Evolutionary conservation across 805 yeast species (phyloP).

Genomic region (Metschnikowia vanudenii): DNA sequence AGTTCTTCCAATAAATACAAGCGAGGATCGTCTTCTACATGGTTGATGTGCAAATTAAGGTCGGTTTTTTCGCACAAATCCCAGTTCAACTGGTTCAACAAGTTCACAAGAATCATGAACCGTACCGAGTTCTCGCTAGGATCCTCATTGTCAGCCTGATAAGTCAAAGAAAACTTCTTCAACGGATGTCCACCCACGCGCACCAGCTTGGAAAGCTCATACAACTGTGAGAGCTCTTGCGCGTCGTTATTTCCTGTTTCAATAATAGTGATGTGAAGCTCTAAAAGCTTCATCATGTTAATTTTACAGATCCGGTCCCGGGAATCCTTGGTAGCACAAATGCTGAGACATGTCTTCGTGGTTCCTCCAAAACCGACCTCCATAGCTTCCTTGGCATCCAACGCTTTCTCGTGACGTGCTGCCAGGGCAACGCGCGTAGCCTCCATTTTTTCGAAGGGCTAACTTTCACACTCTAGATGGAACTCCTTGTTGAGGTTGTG

Average conservation of each 20-base stretch:
- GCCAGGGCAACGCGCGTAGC: constrained; percentile 4
- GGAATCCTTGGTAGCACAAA: constrained; percentile 5
- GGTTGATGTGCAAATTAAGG: constrained; percentile 14
- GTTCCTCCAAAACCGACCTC: constrained; percentile 1
- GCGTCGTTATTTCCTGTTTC: constrained; percentile 7
- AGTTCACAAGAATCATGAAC: constrained; percentile 11
- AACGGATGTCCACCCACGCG: constrained; percentile 7
- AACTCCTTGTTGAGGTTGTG: too few species aligned
- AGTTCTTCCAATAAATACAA: constrained; percentile 17
- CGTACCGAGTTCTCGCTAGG: constrained; percentile 14
- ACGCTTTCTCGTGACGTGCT: constrained; percentile 6
- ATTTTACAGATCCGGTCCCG: constrained; percentile 5
- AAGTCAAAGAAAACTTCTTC: constrained; percentile 11
- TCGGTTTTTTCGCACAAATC: constrained; percentile 8
- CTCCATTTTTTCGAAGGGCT: constrained; percentile 4
- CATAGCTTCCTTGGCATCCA: constrained; percentile 2
- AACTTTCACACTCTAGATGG: neutral
- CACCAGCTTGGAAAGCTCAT: constrained; percentile 8
- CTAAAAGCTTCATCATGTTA: constrained; percentile 5
- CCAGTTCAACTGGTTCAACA: constrained; percentile 18
- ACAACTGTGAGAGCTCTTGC: constrained; percentile 10
- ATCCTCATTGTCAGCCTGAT: constrained; percentile 13
- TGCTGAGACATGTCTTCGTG: constrained; percentile 3
- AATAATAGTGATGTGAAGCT: constrained; percentile 13
- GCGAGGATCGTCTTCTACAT: constrained; percentile 12